Base-by-base conservation (phyloP, 2,329 filamentous ascomycete genomes). In the Elsinoe batatas region DNA sequence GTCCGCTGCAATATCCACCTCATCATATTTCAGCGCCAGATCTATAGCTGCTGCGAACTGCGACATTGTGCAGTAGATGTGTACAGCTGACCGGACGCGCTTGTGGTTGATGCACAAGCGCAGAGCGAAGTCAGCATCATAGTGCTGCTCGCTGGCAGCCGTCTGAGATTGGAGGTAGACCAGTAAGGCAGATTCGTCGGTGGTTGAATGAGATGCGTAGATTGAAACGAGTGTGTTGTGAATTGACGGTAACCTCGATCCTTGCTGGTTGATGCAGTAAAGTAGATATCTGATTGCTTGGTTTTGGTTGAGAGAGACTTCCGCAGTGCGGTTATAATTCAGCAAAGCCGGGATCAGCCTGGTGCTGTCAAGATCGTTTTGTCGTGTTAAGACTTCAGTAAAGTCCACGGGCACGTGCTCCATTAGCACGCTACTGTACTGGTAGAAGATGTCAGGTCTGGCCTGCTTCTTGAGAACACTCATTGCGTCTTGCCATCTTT, bases 221-320 rank as follows among this genome's bases (percentile, higher is more conserved):
- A 98, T 91, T 7, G 91, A 95, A 49, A 98, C 88, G 5, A 98
- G 80, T 0, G 93, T 97, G 69, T 98, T 98, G 74, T 98, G 93
- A 10, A 98, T 85, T 1, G 93, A 91, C 2, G 93, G 84, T 64
- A 91, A 80, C 58, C 84, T 79, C 54, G 90, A 85, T 68, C 86
- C 79, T 64, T 91, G 79, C 72, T 91, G 81, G 72, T 95, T 91
- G 65, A 98, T 91, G 58, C 90, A 88, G 68, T 91, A 95, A 61
- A 91, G 88, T 17, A 98, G 82, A 67, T 98, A 98, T 40, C 93
- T 83, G 37, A 97, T 79, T 0, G 93, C 93, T 74, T 98, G 93
- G 63, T 97, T 97, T 67, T 76, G 62, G 18, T 59, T 70, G n/a
- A 91, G 73, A 0, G 86, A 72, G 0, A 85, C 84, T 53, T 78